Base-by-base conservation (phyloP, 768 basidiomycete genomes). In the Boletus vinaceobasis region DNA sequence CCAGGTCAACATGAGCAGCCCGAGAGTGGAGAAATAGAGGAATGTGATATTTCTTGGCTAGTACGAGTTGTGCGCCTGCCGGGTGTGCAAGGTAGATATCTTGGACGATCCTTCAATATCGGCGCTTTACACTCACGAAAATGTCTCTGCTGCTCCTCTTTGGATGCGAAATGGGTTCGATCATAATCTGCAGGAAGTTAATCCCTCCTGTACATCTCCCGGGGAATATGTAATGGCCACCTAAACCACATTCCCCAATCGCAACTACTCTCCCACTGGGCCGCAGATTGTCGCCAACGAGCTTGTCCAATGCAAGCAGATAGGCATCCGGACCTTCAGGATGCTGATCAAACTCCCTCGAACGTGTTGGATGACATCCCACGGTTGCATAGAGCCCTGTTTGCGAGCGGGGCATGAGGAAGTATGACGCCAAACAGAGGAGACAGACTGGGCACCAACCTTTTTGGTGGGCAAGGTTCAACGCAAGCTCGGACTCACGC, bases 11-110 rank as follows among this genome's bases (percentile, higher is more conserved):
- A 61, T 91, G 89, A 1, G 88, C 85, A n/a, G 85, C 81, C 19
- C 91, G 80, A 1, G 85, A 90, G 68, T 93, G 91, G 4, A 93
- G 76, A 69, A 93, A 93, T 21, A 93, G 68, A 0, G 91, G 90
- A 9, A 93, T 76, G 60, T 81, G 77, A 61, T 86, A 79, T 62
- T 84, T 86, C 65, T 86, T 84, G 5, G 88, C 86, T 7, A 93
- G 73, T 2, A 64, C 55, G 7, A 93, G 75, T 58, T 93, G 85
- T 27, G 78, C 72, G 4, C 73, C 80, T 79, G 58, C 27, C 32
- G 2, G 36, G 51, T 21, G 2, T 32, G 35, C 26, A 43, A 29
- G 39, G n/a, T 33, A 26, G 21, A 32, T 32, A 31, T 29, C 19
- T 36, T 19, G 5, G 14, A 23, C 32, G 14, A 47, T 33, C 10